phyloP scores from a whole-genome alignment of 495 filamentous ascomycete genomes.

The Letharia lupina region DNA sequence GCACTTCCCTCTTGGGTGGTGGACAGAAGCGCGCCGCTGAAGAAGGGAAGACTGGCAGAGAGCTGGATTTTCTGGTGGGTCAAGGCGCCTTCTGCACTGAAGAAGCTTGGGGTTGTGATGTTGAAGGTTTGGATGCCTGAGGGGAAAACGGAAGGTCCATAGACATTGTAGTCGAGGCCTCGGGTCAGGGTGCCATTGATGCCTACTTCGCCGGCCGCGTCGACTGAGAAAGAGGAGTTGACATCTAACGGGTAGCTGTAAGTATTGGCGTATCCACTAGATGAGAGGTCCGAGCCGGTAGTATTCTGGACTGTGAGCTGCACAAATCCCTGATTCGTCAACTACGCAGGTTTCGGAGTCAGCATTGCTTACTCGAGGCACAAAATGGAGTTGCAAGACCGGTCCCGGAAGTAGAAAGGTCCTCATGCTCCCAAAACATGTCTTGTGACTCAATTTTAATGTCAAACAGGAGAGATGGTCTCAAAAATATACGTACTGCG shows the following conservation, averaged over 20 bases:
- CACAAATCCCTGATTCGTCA: constrained; percentile 50
- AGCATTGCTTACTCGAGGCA: too few species aligned
- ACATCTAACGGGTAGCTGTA: constrained; percentile 60
- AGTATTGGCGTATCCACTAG: constrained; percentile 34
- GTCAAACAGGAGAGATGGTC: too few species aligned
- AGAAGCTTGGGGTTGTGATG: constrained; percentile 12
- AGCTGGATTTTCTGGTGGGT: constrained; percentile 27
- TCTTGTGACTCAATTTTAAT: too few species aligned
- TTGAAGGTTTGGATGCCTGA: constrained; percentile 47
- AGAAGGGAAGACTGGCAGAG: constrained; percentile 3
- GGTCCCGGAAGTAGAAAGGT: too few species aligned
- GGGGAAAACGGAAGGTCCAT: constrained; percentile 53
- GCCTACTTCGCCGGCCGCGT: constrained; percentile 42
- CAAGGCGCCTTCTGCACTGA: constrained; percentile 29
- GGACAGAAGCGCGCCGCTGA: constrained; percentile 34
- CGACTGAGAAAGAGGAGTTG: constrained; percentile 43
- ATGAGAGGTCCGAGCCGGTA: constrained; percentile 46
- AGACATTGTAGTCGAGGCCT: constrained; percentile 45
- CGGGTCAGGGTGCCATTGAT: constrained; percentile 53
- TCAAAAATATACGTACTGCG: too few species aligned
- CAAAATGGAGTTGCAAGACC: too few species aligned
- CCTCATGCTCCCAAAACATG: too few species aligned
- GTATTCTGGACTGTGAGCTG: constrained; percentile 57
- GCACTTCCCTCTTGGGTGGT: constrained; percentile 52
- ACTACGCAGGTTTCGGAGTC: constrained; percentile 11